Evolutionary conservation across 108 stramenopile species (phyloP).

Genomic region (Nitzschia sp.): DNA sequence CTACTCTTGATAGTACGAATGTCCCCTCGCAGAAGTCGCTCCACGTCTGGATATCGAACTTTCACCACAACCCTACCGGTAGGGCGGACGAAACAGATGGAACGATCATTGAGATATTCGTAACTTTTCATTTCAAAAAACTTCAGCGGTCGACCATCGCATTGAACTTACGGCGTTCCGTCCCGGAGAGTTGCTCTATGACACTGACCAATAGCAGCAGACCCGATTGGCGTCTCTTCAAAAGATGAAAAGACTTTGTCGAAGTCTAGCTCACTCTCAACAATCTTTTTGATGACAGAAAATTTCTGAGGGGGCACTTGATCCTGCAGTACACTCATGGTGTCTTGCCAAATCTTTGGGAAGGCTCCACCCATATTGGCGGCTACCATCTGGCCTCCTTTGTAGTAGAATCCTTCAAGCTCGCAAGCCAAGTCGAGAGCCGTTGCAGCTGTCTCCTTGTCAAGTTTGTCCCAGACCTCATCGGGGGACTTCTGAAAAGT

Average conservation of each 20-base stretch:
- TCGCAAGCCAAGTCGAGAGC: constrained; percentile 77
- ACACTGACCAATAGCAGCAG: constrained; percentile 86
- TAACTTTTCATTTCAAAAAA: too few species aligned
- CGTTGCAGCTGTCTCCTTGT: constrained; percentile 47
- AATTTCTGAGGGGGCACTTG: constrained; percentile 67
- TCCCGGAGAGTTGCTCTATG: constrained; percentile 74
- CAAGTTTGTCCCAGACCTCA: constrained; percentile 67
- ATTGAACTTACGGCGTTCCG: constrained; percentile 42
- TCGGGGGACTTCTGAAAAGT: constrained; percentile 56
- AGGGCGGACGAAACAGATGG: too few species aligned
- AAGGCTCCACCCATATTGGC: constrained; percentile 87
- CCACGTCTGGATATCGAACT: constrained; percentile 82
- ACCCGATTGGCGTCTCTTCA: constrained; percentile 79
- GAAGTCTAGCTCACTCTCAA: constrained; percentile 63
- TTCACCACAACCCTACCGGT: constrained; percentile 80
- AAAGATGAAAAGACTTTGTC: constrained; percentile 62
- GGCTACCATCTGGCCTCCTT: constrained; percentile 82
- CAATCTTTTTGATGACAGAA: constrained; percentile 56
- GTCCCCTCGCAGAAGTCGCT: constrained; percentile 74
- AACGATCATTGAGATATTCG: too few species aligned
- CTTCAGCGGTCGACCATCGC: too few species aligned
- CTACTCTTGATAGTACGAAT: constrained; percentile 73
- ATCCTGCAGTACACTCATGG: constrained; percentile 83
- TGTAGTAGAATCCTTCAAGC: constrained; percentile 84
- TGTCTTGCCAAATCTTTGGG: constrained; percentile 80